Percentiles rank a stretch among this genome's conserved stretches.
Evolutionary conservation across 2,329 filamentous ascomycete genomes (phyloP).

Genomic region (Cryphonectria carpinicola): DNA sequence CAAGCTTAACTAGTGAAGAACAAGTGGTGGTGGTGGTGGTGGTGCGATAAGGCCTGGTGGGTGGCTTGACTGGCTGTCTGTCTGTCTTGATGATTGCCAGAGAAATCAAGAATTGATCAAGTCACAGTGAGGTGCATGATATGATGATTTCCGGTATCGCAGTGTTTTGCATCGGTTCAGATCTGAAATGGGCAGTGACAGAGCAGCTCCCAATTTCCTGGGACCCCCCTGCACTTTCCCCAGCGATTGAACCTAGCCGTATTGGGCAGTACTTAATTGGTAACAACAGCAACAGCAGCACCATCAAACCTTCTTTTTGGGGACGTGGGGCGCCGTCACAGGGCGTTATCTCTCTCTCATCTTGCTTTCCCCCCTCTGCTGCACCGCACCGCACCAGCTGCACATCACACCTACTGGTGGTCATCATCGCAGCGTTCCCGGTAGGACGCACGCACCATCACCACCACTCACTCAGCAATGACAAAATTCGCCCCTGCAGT

Average conservation of each 20-base stretch:
- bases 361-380: not conserved
- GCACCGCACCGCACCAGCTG: not conserved
- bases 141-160: constrained; percentile 6
- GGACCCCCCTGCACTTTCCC: not conserved
- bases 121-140: not conserved
- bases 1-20: not conserved
- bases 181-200: constrained; percentile 10
- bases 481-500: not conserved
- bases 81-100: not conserved
- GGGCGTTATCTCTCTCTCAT: constrained; percentile 2
- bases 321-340: not conserved
- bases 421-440: not conserved
- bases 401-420: not conserved
- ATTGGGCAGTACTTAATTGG: not conserved
- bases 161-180: constrained; percentile 8
- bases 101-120: not conserved
- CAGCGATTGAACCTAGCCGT: not conserved
- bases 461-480: not conserved
- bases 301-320: not conserved
- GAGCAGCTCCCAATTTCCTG: constrained; percentile 12
- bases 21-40: not conserved
- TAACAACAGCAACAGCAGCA: not conserved
- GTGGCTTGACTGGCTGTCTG: too few species aligned
- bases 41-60: not conserved
- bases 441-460: not conserved